phyloP scores from a whole-genome alignment of 768 basidiomycete species.

The Russula brevipes region DNA sequence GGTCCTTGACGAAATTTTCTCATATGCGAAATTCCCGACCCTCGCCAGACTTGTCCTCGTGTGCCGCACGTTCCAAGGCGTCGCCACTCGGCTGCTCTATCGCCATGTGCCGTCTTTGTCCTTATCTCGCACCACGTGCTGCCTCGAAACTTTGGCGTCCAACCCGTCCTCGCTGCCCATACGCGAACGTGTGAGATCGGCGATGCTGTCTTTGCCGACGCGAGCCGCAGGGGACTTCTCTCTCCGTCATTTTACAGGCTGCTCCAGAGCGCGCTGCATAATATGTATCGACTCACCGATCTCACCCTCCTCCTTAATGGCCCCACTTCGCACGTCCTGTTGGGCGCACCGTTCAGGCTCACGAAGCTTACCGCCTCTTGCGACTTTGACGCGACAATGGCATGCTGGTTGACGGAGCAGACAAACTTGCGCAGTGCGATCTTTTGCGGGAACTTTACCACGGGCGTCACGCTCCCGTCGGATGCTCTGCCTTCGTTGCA shows the following conservation, averaged over 20 bases:
- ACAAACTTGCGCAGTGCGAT: constrained; percentile 24
- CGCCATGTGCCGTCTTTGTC: constrained; percentile 21
- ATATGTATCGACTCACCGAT: constrained; percentile 28
- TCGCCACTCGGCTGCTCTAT: constrained; percentile 23
- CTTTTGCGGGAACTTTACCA: constrained; percentile 27
- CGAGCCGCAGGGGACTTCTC: constrained; percentile 12
- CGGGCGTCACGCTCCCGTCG: constrained; percentile 20
- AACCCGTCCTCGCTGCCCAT: constrained; percentile 17
- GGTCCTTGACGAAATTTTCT: constrained; percentile 22
- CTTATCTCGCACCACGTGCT: constrained; percentile 13
- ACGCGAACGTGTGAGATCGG: constrained; percentile 22
- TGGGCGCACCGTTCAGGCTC: constrained; percentile 28
- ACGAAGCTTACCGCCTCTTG: constrained; percentile 29
- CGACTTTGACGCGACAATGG: constrained; percentile 27
- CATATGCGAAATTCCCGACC: constrained; percentile 9
- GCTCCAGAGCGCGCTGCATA: constrained; percentile 26
- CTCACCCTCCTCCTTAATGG: constrained; percentile 29
- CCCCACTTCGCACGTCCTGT: constrained; percentile 24
- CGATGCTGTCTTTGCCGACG: constrained; percentile 12
- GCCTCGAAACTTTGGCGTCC: constrained; percentile 19
- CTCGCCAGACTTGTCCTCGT: constrained; percentile 16
- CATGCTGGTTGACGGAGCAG: constrained; percentile 28
- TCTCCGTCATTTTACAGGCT: constrained; percentile 19
- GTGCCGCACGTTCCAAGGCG: constrained; percentile 13
- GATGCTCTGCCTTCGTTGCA: constrained; percentile 26